Percentiles rank a stretch among this genome's conserved stretches.
phyloP scores from a whole-genome alignment of 345 rosid genomes.

The Cochlearia excelsa region DNA sequence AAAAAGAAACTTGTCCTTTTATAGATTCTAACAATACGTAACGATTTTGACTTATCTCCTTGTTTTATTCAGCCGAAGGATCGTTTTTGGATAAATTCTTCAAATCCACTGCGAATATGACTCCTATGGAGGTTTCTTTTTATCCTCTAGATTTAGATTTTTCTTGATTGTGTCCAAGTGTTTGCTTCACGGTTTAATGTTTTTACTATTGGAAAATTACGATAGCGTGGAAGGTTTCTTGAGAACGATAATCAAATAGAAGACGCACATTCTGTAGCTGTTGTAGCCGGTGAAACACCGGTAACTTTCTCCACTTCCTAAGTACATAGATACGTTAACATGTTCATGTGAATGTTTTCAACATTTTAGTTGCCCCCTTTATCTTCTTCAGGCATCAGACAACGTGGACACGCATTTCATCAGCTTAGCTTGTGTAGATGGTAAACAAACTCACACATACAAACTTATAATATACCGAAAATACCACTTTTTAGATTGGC shows the following conservation, averaged over 20 bases:
- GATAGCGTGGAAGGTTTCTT: slow-evolving; percentile 72
- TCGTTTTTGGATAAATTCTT: slow-evolving; percentile 80
- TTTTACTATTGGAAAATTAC: neutral
- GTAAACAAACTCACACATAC: slow-evolving; percentile 34
- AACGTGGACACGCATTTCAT: slow-evolving; percentile 69
- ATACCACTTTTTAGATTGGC: slow-evolving; percentile 1
- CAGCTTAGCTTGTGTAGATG: slow-evolving; percentile 81
- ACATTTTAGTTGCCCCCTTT: neutral
- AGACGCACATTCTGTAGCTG: slow-evolving; percentile 88
- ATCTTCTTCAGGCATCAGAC: slow-evolving; percentile 56
- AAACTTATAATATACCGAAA: neutral
- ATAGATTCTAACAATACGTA: neutral
- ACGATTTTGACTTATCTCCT: slow-evolving; percentile 5
- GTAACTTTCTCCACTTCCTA: slow-evolving; percentile 29
- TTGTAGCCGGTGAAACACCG: slow-evolving; percentile 77
- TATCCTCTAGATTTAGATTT: neutral
- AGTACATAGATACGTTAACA: neutral
- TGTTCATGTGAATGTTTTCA: slow-evolving; percentile 4
- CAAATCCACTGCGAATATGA: slow-evolving; percentile 71
- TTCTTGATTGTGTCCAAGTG: neutral
- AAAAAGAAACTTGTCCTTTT: neutral
- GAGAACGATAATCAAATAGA: slow-evolving; percentile 82
- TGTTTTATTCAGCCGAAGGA: slow-evolving; percentile 52
- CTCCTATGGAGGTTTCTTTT: slow-evolving; percentile 58
- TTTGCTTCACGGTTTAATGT: slow-evolving; percentile 9